Conservation (phyloP, 2,329 filamentous ascomycete genomes). For the Colletotrichum sp. region DNA sequence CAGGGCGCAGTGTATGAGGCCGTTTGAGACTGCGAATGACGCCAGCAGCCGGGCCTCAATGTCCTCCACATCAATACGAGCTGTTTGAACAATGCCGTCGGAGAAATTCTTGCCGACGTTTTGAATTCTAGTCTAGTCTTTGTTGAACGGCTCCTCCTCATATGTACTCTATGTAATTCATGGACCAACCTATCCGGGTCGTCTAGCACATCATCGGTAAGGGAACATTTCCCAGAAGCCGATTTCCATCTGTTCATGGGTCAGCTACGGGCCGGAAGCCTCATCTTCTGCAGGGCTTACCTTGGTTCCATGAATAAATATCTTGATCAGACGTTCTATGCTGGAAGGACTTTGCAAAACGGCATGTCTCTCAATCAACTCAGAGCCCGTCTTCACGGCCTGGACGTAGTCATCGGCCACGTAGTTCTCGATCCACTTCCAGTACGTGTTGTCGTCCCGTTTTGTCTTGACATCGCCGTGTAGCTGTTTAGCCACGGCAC, state of each 20-base stretch:
- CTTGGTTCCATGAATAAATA: constrained; percentile 88
- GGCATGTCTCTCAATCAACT: constrained; percentile 77
- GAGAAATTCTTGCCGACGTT: background rate
- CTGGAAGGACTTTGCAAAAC: constrained; percentile 74
- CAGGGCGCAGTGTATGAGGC: background rate
- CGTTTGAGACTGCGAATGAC: background rate
- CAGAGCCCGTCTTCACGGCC: constrained; percentile 73
- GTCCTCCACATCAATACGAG: background rate
- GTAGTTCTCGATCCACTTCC: constrained; percentile 92
- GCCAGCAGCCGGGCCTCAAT: background rate
- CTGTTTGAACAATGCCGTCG: background rate
- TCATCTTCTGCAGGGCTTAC: constrained; percentile 47
- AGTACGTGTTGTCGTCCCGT: constrained; percentile 75
- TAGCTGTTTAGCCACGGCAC: constrained; percentile 76
- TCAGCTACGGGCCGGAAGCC: background rate
- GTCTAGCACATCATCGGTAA: constrained; percentile 23
- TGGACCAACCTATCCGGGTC: background rate
- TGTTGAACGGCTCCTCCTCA: background rate
- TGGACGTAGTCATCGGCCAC: constrained; percentile 78
- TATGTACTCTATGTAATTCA: background rate
- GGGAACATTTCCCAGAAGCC: constrained; percentile 63
- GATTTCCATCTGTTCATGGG: constrained; percentile 51
- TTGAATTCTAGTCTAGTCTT: background rate
- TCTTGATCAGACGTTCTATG: constrained; percentile 81
- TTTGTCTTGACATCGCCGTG: constrained; percentile 65